Evolutionary conservation across 2,329 filamentous ascomycete genomes (phyloP).

Genomic region (Fusarium caatingaense): DNA sequence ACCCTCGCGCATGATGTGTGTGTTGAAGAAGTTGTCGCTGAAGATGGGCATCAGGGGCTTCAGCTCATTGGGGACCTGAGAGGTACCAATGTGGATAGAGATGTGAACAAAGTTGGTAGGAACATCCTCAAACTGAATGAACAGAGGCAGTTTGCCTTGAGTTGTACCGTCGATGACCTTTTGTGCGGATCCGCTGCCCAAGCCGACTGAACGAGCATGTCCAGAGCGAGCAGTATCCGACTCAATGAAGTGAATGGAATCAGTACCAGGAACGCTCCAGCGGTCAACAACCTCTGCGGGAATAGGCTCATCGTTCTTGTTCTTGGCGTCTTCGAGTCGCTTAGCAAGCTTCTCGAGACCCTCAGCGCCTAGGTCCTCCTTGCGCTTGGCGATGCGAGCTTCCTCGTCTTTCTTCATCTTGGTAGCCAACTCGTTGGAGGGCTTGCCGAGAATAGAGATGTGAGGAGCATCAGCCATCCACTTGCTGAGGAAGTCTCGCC

Average conservation of each 20-base stretch:
- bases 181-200: conserved; percentile 76
- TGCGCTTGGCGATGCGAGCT: conserved; percentile 80
- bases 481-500: conserved; percentile 82
- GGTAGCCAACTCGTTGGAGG: conserved; percentile 81
- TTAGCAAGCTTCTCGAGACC: conserved; percentile 80
- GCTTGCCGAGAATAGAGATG: conserved; percentile 87
- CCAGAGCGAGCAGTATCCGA: conserved; percentile 87
- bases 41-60: conserved; percentile 89
- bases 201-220: conserved; percentile 76
- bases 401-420: conserved; percentile 86
- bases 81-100: conserved; percentile 82
- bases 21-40: conserved; percentile 93
- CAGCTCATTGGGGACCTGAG: conserved; percentile 79
- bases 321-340: conserved; percentile 84
- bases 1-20: conserved; percentile 82
- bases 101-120: conserved; percentile 93
- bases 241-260: conserved; percentile 95
- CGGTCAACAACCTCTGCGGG: conserved; percentile 82
- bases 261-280: conserved; percentile 84
- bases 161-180: conserved; percentile 77
- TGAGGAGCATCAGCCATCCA: conserved; percentile 90
- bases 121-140: conserved; percentile 97
- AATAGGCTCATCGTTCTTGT: conserved; percentile 88
- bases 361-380: conserved; percentile 81
- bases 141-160: conserved; percentile 74